A percentile compares a stretch with the other conserved stretches of the same genome.
These are phyloP conservation scores for Triticum dicoccoides DNA, from an alignment of 176 grass and related monocot species.

Conservation along the genomic window DNA sequence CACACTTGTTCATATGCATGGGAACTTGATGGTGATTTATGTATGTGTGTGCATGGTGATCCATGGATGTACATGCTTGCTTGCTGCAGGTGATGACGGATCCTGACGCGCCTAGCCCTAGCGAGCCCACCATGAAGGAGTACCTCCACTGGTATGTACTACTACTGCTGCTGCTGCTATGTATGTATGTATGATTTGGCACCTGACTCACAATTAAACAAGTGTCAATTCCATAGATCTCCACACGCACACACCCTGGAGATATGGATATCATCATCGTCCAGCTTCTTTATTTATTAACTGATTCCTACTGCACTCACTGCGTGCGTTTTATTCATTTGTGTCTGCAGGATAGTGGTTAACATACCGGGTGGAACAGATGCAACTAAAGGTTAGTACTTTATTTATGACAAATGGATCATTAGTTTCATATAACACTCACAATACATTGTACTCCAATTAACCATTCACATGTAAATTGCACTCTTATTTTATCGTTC, in stretches of 20 bases:
- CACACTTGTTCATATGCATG: background rate
- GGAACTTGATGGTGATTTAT: background rate
- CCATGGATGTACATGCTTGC: background rate
- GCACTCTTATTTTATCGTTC: no score
- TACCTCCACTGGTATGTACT: conserved; percentile 57
- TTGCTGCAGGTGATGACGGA: conserved; percentile 73
- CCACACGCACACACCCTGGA: background rate
- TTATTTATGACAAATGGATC: background rate
- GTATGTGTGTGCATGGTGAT: no score
- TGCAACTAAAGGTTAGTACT: conserved; percentile 45
- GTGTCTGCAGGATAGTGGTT: conserved; percentile 46
- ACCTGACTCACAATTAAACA: background rate
- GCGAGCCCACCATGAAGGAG: conserved; percentile 75
- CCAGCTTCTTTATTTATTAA: no score
- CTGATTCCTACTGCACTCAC: no score
- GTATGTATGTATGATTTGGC: background rate
- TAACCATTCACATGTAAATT: no score
- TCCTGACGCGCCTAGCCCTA: conserved; percentile 84
- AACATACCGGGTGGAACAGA: conserved; percentile 80
- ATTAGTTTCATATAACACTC: no score
- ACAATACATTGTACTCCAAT: no score
- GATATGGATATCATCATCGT: background rate
- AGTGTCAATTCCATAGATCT: background rate
- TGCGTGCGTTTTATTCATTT: background rate
- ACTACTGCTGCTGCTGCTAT: no score